These are phyloP conservation scores for Penicillium sp. DNA, from an alignment of 2,329 filamentous ascomycete species.

Conservation along the genomic window DNA sequence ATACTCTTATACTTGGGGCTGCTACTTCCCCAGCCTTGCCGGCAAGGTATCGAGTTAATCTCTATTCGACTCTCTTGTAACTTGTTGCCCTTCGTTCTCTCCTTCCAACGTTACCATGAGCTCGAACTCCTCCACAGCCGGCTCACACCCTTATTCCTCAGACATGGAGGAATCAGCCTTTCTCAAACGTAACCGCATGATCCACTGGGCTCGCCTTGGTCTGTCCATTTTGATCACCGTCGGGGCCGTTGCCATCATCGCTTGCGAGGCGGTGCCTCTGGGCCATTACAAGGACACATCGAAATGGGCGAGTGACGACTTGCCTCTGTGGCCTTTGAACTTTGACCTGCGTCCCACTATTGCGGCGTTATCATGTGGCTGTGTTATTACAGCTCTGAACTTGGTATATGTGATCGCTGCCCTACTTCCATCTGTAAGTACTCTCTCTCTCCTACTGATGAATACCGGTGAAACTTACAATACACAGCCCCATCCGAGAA, in stretches of 20 bases:
- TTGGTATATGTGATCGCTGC: constrained; percentile 38
- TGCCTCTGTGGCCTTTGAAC: constrained; percentile 49
- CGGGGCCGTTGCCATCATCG: constrained; percentile 36
- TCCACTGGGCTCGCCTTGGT: constrained; percentile 41
- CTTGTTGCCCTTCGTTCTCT: constrained; percentile 6
- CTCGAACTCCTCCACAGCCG: constrained; percentile 30
- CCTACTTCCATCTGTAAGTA: constrained; percentile 42
- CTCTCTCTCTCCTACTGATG: background rate
- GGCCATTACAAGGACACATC: constrained; percentile 43
- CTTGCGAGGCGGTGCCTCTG: constrained; percentile 44
- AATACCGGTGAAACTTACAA: background rate
- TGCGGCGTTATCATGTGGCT: constrained; percentile 41
- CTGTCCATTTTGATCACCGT: constrained; percentile 38
- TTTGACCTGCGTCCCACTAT: constrained; percentile 46
- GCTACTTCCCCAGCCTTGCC: constrained; percentile 16
- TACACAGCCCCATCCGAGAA: constrained; percentile 41
- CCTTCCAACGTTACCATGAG: constrained; percentile 27
- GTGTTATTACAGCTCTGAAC: constrained; percentile 39
- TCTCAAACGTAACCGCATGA: constrained; percentile 34
- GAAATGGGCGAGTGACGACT: constrained; percentile 35
- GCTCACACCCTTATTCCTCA: constrained; percentile 38
- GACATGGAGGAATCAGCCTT: constrained; percentile 43
- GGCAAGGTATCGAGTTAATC: constrained; percentile 19
- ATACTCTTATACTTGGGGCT: constrained; percentile 1
- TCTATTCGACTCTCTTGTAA: constrained; percentile 5